phyloP scores from a whole-genome alignment of 2,329 filamentous ascomycete species.

The Pezicula neosporulosa region DNA sequence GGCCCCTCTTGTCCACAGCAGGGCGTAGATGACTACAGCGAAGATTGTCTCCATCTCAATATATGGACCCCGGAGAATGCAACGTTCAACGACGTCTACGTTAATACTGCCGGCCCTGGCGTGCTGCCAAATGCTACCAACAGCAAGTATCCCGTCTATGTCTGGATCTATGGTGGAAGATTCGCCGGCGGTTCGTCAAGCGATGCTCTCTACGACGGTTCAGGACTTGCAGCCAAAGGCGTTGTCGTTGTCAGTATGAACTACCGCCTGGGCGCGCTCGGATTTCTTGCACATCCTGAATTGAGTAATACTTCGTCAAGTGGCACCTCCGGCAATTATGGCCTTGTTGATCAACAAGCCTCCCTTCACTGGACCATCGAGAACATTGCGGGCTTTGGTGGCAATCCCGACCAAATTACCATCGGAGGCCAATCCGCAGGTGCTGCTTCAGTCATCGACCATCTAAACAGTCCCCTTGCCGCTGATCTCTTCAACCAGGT shows the following conservation, averaged over 20 bases:
- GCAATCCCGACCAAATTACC: conserved; percentile 61
- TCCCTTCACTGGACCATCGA: conserved; percentile 40
- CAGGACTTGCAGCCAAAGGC: conserved; percentile 37
- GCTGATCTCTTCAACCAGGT: conserved; percentile 22
- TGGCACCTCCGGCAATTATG: conserved; percentile 55
- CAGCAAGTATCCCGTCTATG: conserved; percentile 32
- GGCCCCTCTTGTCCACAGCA: conserved; percentile 8
- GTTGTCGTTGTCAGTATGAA: conserved; percentile 40
- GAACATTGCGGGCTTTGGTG: conserved; percentile 61
- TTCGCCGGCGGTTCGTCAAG: conserved; percentile 34
- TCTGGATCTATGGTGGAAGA: conserved; percentile 40
- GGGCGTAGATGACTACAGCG: conserved; percentile 13
- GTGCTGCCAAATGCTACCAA: conserved; percentile 10
- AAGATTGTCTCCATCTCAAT: conserved; percentile 33
- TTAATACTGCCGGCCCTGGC: conserved; percentile 16
- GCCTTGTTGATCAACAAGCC: conserved; percentile 60
- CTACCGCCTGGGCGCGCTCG: conserved; percentile 35
- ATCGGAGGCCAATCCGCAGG: conserved; percentile 67
- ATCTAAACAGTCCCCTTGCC: conserved; percentile 24
- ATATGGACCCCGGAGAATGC: conserved; percentile 22
- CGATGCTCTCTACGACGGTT: conserved; percentile 37
- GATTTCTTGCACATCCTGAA: conserved; percentile 28
- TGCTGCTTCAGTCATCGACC: conserved; percentile 17
- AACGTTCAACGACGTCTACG: conserved; percentile 1
- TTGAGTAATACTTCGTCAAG: conserved; percentile 8